A percentile compares a stretch with the other conserved stretches of the same genome.
These are phyloP conservation scores for Psilocybe sp. DNA, from an alignment of 768 basidiomycete genomes.

Conservation along the genomic window DNA sequence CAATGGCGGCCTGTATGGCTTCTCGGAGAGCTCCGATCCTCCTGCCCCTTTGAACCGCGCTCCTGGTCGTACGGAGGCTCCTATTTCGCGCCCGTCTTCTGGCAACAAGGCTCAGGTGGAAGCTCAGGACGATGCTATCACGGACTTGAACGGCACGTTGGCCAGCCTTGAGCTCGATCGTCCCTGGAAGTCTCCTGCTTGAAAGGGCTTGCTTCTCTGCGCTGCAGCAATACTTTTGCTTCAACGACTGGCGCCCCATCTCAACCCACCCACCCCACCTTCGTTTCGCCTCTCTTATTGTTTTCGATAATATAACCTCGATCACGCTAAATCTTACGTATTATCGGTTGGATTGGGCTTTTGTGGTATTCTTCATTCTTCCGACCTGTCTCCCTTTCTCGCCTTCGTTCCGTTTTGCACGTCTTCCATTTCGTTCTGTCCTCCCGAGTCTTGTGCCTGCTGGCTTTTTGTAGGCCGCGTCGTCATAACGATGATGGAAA, in stretches of 20 bases:
- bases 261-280: constrained; percentile 9
- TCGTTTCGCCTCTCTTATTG: constrained; percentile 15
- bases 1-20: constrained; percentile 45
- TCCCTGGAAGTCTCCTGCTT: constrained; percentile 23
- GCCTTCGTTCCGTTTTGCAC: constrained; percentile 9
- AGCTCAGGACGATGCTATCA: constrained; percentile 50
- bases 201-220: constrained; percentile 7
- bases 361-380: constrained; percentile 9
- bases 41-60: constrained; percentile 37
- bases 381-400: constrained; percentile 2
- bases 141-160: constrained; percentile 73
- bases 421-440: constrained; percentile 3
- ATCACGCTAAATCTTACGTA: constrained; percentile 31
- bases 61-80: constrained; percentile 40
- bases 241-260: neutral
- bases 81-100: constrained; percentile 54
- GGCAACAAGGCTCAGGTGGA: constrained; percentile 33
- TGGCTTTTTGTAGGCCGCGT: neutral
- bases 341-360: constrained; percentile 24
- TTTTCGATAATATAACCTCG: constrained; percentile 25
- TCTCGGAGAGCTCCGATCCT: constrained; percentile 40
- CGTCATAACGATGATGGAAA: neutral
- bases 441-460: constrained; percentile 2
- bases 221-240: constrained; percentile 1
- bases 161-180: constrained; percentile 70